Base-by-base conservation (phyloP, 2,329 filamentous ascomycete genomes). In the Cladorrhinum sp. region DNA sequence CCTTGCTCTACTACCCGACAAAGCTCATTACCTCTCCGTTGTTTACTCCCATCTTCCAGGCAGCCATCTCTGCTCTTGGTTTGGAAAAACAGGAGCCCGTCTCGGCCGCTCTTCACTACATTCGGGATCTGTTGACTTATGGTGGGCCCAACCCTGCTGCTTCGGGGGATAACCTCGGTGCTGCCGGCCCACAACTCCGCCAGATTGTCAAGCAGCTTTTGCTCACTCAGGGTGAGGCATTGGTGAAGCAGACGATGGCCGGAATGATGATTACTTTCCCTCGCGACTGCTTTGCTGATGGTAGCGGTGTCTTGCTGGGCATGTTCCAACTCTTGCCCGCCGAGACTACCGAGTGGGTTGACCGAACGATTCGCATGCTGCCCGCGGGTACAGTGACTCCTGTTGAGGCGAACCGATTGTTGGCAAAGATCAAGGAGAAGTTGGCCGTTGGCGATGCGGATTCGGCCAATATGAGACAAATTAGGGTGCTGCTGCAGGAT, bases 231-330 rank as follows among this genome's bases (percentile, higher is more conserved):
- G 92, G 95, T 38, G 88, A 92, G 69, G 78, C 86, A 59, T 80
- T 99, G 25, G 88, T 95, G 7, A 93, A 96, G 75, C 90, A 93
- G 65, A 88, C 96, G 60, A 82, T 99, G 78, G 95, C 93, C 1
- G 95, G 95, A 62, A 96, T 99, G 93, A 98, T 99, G 93, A 97
- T 97, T 73, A 96, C 90, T 0, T 99, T 99, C 77, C 96, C 95
- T 0, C 86, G 91, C 49, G 95, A 98, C 74, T 97, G 93, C 76
- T 96, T 98, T 71, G 88, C 93, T 0, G 95, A 99, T 72, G 93
- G 92, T 16, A 96, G 92, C 53, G 93, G 92, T 3, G 91, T 96
- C n/a, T 78, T 99, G 56, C 85, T 99, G 62, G 88, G 89, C 2
- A 81, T 98, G 65, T 96, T 99, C 72, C 89, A 96, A 73, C 79